Conservation (phyloP, 139 green algal species). For the Closterium sp. region DNA sequence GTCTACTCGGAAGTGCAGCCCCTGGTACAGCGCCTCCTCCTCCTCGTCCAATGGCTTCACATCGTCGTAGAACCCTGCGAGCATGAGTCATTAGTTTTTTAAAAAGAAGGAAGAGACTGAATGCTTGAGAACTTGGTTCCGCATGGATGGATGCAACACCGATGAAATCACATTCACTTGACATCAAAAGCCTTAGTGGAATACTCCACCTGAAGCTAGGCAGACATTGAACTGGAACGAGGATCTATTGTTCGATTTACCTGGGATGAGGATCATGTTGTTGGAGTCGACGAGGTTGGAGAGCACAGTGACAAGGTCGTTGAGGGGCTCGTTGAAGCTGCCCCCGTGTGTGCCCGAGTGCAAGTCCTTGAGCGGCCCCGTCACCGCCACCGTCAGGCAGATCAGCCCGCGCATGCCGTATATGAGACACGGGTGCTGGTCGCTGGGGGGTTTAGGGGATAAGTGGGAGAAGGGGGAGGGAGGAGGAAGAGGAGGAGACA, state of each 20-base stretch:
- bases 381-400: constrained; percentile 66
- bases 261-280: constrained; percentile 45
- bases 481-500: not conserved
- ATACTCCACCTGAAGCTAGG: not conserved
- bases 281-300: constrained; percentile 58
- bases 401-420: constrained; percentile 92
- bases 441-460: constrained; percentile 53
- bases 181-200: not conserved
- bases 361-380: constrained; percentile 77
- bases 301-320: constrained; percentile 76
- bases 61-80: constrained; percentile 77
- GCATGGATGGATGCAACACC: not conserved
- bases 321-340: constrained; percentile 89
- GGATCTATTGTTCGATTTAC: not conserved
- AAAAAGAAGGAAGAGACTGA: not conserved
- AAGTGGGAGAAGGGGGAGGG: not conserved
- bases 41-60: constrained; percentile 57
- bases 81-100: too few relatives aligned
- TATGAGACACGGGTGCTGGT: constrained; percentile 89
- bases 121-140: too few relatives aligned
- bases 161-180: not conserved
- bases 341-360: constrained; percentile 94
- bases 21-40: constrained; percentile 27
- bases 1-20: constrained; percentile 60
- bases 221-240: not conserved